phyloP scores from a whole-genome alignment of 139 green algal genomes.

The Deuterostichococcus epilithicus region DNA sequence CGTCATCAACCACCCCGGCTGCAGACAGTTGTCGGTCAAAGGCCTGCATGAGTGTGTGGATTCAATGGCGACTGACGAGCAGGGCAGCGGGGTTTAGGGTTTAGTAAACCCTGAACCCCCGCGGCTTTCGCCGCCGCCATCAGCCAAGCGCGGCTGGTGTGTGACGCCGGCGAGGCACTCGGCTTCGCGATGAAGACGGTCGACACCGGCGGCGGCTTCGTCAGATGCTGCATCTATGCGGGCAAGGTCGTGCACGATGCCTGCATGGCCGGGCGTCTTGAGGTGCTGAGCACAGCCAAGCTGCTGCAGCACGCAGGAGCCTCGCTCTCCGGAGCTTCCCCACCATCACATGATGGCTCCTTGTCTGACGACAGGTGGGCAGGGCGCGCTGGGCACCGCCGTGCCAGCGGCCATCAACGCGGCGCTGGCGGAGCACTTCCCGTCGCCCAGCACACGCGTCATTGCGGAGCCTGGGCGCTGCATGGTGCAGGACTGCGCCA shows the following conservation, averaged over 20 bases:
- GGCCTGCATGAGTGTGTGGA: too few species aligned
- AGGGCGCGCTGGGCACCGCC: slow-evolving; percentile 3
- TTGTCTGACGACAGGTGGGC: too few species aligned
- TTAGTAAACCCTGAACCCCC: too few species aligned
- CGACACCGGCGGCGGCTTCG: slow-evolving; percentile 86
- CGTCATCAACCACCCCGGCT: too few species aligned
- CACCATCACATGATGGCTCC: too few species aligned
- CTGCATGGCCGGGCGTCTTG: too few species aligned
- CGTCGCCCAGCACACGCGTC: slow-evolving; percentile 59
- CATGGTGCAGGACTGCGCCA: slow-evolving; percentile 75
- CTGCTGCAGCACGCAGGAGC: too few species aligned
- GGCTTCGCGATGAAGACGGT: slow-evolving; percentile 76
- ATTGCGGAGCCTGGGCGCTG: slow-evolving; percentile 87
- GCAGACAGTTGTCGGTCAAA: too few species aligned
- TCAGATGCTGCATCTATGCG: too few species aligned
- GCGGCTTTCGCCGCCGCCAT: slow-evolving; percentile 65
- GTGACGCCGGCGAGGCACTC: slow-evolving; percentile 55
- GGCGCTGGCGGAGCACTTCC: slow-evolving; percentile 74
- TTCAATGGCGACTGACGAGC: not conserved
- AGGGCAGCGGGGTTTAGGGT: slow-evolving; percentile 58
- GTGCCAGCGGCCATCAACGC: slow-evolving; percentile 68
- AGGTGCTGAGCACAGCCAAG: too few species aligned
- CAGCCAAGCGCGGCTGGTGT: slow-evolving; percentile 48
- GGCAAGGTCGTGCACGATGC: too few species aligned
- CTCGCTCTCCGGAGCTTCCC: too few species aligned